Evolutionary conservation across 2,329 filamentous ascomycete genomes (phyloP).

Genomic region (Rachicladosporium sp.): DNA sequence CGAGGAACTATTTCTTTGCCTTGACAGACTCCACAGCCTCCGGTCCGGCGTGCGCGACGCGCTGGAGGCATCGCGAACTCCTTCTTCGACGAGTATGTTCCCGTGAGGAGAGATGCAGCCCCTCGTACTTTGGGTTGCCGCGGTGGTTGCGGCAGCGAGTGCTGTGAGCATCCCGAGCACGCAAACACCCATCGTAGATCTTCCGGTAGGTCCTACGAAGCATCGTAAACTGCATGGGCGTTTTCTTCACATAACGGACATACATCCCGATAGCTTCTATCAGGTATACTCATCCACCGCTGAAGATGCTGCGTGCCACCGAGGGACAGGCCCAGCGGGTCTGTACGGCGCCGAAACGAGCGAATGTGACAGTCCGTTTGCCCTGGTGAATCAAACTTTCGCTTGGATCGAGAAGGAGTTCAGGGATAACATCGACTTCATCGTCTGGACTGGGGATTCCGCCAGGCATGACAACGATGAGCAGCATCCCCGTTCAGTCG

Average conservation of each 20-base stretch:
- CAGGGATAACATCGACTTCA: constrained; percentile 27
- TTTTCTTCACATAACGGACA: constrained; percentile 85
- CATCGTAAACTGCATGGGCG: constrained; percentile 40
- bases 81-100: too few relatives aligned
- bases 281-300: constrained; percentile 61
- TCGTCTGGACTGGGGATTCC: constrained; percentile 29
- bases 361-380: constrained; percentile 73
- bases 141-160: too few relatives aligned
- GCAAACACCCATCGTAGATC: too few relatives aligned
- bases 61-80: too few relatives aligned
- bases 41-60: too few relatives aligned
- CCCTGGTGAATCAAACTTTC: constrained; percentile 78
- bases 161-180: too few relatives aligned
- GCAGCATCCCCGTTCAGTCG: constrained; percentile 57
- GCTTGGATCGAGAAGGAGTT: constrained; percentile 57
- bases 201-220: constrained; percentile 4
- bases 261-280: constrained; percentile 87
- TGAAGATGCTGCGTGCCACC: constrained; percentile 62
- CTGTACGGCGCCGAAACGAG: constrained; percentile 74
- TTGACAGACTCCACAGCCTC: too few relatives aligned
- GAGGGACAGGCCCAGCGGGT: constrained; percentile 63
- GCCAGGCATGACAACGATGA: constrained; percentile 30
- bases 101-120: too few relatives aligned
- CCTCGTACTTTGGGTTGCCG: too few relatives aligned
- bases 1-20: too few relatives aligned